Evolutionary conservation across 1,139 yeast species (phyloP), one percentile per base, ranked within the genome.

Genomic region (Protomyces macrosporus): DNA sequence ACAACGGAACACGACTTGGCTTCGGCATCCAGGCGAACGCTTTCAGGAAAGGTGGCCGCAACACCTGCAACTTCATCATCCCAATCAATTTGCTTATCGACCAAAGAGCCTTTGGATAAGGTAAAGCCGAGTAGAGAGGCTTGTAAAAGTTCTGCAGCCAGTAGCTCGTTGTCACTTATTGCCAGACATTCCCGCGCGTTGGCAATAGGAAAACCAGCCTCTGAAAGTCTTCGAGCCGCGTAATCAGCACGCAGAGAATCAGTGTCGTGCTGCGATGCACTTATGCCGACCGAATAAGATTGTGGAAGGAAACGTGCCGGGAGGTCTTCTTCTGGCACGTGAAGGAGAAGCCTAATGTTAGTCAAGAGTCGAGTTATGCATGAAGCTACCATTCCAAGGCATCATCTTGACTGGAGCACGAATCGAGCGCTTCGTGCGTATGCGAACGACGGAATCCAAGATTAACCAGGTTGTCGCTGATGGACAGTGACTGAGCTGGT

Each of bases 331-430:
- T 91, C 97, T 4, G 62, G 62, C 5, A 55, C 53, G 45, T 51
- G 45, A 6, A 58, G 45, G 12, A 58, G 35, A 10, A 58, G 53
- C 45, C 53, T 42, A 23, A 23, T 23, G 32, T 42, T 39, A 14
- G n/a, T 39, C 42, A 39, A n/a, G 12, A 7, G 23, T 23, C 0
- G 98, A 98, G 2, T 91, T 81, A 71, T 91, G 95, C 69, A 91
- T 86, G 12, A 91, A 75, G 23, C 32, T 91, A 79, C 89, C 96
- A 93, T 61, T 93, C 95, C 89, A 75, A 1, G 52, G 86, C 85
- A 1, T 70, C 70, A 64, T 82, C 81, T 40, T 73, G 65, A 0
- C 80, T 72, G 1, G 74, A 69, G 2, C 90, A 82, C 70, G 87
- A 87, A 45, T 78, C 75, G 63, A 88, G 76, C 0, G 97, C 84